Base-by-base conservation (phyloP, 2,329 filamentous ascomycete genomes). In the Tolypocladium nubicola region DNA sequence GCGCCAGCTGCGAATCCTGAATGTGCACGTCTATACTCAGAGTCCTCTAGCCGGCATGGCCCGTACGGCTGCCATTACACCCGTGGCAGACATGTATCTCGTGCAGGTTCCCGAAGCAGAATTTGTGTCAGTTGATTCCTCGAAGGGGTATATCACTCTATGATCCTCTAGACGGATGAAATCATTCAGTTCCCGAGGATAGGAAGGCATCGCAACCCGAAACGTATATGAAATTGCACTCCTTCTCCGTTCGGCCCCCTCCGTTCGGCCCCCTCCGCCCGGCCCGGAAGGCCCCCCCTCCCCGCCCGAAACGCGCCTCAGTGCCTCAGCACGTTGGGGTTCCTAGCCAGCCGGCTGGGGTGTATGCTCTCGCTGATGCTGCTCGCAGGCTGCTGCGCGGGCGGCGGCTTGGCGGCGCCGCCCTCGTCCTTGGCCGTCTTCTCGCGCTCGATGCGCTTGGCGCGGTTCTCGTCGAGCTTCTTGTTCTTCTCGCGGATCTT, bases 401-500 rank as follows among this genome's bases (percentile, higher is more conserved):
- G 62, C 57, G 65, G 57, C 39, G 64, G 61, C 60, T 67, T 55
- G 26, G 59, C 62, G n/a, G 65, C 64, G 56, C 57, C 60, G 49
- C 60, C 60, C 57, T 68, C 66, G 6, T 61, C 61, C 63, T 73
- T 74, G 60, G 65, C 68, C 56, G 64, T 68, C 68, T 74, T 76
- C 70, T 79, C 75, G 58, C 75, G 73, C 63, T 76, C 71, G 38
- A 78, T 75, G 40, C 79, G 71, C 63, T 78, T 74, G 52, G 71
- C 67, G 47, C 81, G 75, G 71, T 82, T 79, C 66, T 88, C 90
- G 63, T 89, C 83, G 54, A 97, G 80, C 75, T 92, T 93, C 66
- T 82, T 78, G 75, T 97, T 97, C 82, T 96, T 97, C 58, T 81
- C 81, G 66, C 83, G 79, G 71, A 97, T 90, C 76, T 92, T 94